These are phyloP conservation scores for Venturiaceae sp. DNA, from an alignment of 2,329 filamentous ascomycete species.

Conservation along the genomic window DNA sequence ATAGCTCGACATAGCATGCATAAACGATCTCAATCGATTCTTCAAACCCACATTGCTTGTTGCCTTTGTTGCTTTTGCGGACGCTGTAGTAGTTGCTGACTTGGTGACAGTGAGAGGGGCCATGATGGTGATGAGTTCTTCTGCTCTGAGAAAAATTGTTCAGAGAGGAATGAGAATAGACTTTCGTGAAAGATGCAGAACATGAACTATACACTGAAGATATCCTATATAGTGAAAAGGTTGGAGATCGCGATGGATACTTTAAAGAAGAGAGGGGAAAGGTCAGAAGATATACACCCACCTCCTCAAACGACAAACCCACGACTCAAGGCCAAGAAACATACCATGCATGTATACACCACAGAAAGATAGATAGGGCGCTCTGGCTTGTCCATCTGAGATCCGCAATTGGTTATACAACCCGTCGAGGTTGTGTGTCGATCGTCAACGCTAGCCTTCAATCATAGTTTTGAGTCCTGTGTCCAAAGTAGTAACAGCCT, in stretches of 20 bases:
- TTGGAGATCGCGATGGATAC: no score
- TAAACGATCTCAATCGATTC: neutral
- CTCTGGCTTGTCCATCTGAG: neutral
- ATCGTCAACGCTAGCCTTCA: neutral
- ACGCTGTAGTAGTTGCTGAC: neutral
- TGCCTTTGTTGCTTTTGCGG: neutral
- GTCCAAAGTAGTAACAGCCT: neutral
- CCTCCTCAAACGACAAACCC: no score
- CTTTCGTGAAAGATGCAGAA: no score
- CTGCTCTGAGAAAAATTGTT: neutral
- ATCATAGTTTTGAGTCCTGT: neutral
- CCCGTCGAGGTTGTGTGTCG: neutral
- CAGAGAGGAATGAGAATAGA: neutral
- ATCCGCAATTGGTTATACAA: neutral
- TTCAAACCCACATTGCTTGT: neutral
- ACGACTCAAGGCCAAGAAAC: no score
- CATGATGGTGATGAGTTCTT: neutral
- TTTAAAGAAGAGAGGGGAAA: no score
- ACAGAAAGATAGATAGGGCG: neutral
- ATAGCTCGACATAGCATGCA: neutral
- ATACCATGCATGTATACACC: no score
- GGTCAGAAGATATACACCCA: no score
- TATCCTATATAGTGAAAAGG: no score
- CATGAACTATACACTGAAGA: no score
- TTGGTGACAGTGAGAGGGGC: neutral